Percentiles rank a stretch among this genome's conserved stretches.
These are phyloP conservation scores for Atkinsonella texensis DNA, from an alignment of 2,329 filamentous ascomycete genomes.

Conservation along the genomic window DNA sequence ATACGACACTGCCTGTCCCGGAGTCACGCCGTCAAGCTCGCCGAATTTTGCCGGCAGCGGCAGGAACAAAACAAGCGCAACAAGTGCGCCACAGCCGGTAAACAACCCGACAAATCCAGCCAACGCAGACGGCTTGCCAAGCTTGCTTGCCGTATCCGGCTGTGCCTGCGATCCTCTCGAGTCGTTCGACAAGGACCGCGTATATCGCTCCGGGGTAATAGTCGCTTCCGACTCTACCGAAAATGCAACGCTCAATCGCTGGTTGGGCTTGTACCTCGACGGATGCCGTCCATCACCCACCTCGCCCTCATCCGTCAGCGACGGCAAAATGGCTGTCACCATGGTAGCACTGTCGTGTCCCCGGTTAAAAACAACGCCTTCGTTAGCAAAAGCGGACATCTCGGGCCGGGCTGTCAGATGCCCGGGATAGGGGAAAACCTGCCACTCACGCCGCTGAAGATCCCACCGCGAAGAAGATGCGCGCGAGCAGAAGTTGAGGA, in stretches of 20 bases:
- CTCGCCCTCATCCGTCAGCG: conserved; percentile 42
- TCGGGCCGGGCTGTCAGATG: not conserved
- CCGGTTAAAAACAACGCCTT: not conserved
- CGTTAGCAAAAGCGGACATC: conserved; percentile 3
- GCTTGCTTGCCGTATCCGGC: conserved; percentile 14
- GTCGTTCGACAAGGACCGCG: conserved; percentile 22
- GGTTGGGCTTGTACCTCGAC: conserved; percentile 22
- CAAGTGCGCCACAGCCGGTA: conserved; percentile 80
- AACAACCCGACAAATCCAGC: conserved; percentile 88
- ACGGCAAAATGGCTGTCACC: conserved; percentile 90
- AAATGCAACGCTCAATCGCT: conserved; percentile 47
- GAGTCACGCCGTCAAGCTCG: conserved; percentile 57
- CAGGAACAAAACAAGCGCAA: conserved; percentile 72
- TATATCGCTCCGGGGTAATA: conserved; percentile 56
- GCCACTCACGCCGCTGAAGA: conserved; percentile 66
- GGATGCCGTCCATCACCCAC: conserved; percentile 14
- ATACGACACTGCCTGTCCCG: conserved; percentile 62
- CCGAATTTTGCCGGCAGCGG: conserved; percentile 74
- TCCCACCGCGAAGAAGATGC: conserved; percentile 80
- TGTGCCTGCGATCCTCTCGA: conserved; percentile 6
- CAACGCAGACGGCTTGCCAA: conserved; percentile 45
- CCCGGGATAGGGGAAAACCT: not conserved
- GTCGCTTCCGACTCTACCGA: conserved; percentile 65
- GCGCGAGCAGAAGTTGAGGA: conserved; percentile 72
- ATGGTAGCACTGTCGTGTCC: conserved; percentile 56